Evolutionary conservation across 2,329 filamentous ascomycete species (phyloP).

Genomic region (Fulvia fulva): DNA sequence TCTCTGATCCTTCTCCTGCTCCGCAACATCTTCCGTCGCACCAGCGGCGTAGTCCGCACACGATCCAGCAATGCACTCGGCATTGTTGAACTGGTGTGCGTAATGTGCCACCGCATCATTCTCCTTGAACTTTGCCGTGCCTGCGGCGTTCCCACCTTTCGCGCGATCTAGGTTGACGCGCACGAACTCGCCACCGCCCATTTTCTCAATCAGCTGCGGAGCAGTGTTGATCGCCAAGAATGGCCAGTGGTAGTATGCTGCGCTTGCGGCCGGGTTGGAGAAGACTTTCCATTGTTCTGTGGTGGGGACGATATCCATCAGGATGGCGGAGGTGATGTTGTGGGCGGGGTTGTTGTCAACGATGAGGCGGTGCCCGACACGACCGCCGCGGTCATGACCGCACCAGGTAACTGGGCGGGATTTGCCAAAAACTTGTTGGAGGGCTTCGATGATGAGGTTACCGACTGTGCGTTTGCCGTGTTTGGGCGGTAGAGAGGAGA

Average conservation of each 20-base stretch:
- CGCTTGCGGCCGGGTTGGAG: slow-evolving; percentile 35
- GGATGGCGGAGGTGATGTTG: slow-evolving; percentile 38
- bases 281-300: slow-evolving; percentile 45
- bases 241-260: slow-evolving; percentile 49
- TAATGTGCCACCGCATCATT: slow-evolving; percentile 45
- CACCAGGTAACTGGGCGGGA: slow-evolving; percentile 41
- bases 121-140: slow-evolving; percentile 27
- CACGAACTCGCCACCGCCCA: slow-evolving; percentile 41
- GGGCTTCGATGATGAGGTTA: slow-evolving; percentile 40
- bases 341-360: slow-evolving; percentile 38
- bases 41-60: slow-evolving; percentile 49
- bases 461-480: slow-evolving; percentile 42
- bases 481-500: slow-evolving; percentile 34
- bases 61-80: slow-evolving; percentile 41
- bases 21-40: slow-evolving; percentile 40
- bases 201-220: slow-evolving; percentile 41
- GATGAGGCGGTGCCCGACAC: slow-evolving; percentile 48
- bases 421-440: slow-evolving; percentile 33
- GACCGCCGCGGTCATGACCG: slow-evolving; percentile 50
- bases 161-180: slow-evolving; percentile 32
- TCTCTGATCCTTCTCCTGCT: slow-evolving; percentile 45
- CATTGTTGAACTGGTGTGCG: slow-evolving; percentile 39
- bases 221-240: slow-evolving; percentile 48
- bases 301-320: slow-evolving; percentile 51
- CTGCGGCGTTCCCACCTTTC: slow-evolving; percentile 29